These are phyloP conservation scores for Phytophthora agathidicida DNA, from an alignment of 352 stramenopile species.

Conservation along the genomic window DNA sequence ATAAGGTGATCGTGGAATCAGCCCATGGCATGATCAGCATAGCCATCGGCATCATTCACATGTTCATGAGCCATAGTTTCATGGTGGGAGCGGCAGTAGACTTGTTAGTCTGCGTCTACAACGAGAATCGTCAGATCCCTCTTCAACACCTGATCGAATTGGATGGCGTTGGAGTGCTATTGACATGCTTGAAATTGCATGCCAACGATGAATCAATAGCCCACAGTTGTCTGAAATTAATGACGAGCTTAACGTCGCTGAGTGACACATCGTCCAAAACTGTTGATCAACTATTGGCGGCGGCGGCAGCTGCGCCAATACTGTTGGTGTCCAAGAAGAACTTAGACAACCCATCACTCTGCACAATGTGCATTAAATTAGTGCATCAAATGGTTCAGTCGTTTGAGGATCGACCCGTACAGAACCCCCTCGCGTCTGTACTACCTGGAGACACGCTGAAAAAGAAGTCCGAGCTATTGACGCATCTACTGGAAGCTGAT, in stretches of 20 bases:
- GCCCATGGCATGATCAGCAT: constrained; percentile 2
- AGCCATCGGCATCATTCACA: constrained; percentile 14
- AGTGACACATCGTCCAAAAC: constrained; percentile 9
- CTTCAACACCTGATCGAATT: constrained; percentile 20
- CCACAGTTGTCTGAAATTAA: constrained; percentile 9
- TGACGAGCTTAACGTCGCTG: constrained; percentile 2
- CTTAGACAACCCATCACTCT: constrained; percentile 13
- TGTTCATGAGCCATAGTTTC: constrained; percentile 32
- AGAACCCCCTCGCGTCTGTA: background rate
- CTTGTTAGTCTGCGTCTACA: constrained; percentile 16
- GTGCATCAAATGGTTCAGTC: constrained; percentile 19
- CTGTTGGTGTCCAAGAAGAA: constrained; percentile 20
- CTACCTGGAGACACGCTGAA: background rate
- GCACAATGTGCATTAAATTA: constrained; percentile 22
- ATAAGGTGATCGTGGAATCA: constrained; percentile 9
- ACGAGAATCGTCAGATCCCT: constrained; percentile 13
- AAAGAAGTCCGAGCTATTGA: constrained; percentile 28
- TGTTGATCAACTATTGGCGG: constrained; percentile 10
- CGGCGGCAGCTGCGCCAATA: constrained; percentile 5
- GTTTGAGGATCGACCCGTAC: constrained; percentile 1
- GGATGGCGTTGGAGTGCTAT: constrained; percentile 16
- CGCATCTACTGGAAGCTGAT: constrained; percentile 23
- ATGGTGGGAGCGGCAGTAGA: constrained; percentile 23
- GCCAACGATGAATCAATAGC: constrained; percentile 23
- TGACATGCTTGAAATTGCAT: constrained; percentile 29